Conservation (phyloP, 2,329 filamentous ascomycete genomes). For the Aureobasidium sp. region DNA sequence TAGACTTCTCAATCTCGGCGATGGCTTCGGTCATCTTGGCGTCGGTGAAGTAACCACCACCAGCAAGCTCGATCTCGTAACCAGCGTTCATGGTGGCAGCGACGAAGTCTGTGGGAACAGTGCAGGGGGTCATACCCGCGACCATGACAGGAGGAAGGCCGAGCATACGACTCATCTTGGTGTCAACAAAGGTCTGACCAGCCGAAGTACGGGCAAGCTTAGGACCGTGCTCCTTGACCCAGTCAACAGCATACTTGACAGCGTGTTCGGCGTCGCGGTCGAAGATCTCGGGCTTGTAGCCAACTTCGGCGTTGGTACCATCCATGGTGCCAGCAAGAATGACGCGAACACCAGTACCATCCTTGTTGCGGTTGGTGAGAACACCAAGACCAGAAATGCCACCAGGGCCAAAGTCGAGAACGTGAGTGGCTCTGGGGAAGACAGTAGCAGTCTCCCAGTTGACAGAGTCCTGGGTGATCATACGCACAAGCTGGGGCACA, state of each 20-base stretch:
- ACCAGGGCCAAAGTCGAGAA: slow-evolving; percentile 93
- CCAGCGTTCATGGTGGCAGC: slow-evolving; percentile 89
- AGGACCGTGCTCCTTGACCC: slow-evolving; percentile 97
- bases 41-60: slow-evolving; percentile 81
- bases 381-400: slow-evolving; percentile 95
- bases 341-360: slow-evolving; percentile 92
- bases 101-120: slow-evolving; percentile 86
- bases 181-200: slow-evolving; percentile 88
- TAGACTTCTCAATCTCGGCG: slow-evolving; percentile 73
- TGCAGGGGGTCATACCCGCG: slow-evolving; percentile 87
- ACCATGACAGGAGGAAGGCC: slow-evolving; percentile 84
- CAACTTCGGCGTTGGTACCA: slow-evolving; percentile 81
- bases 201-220: slow-evolving; percentile 81
- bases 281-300: slow-evolving; percentile 96
- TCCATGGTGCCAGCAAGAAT: slow-evolving; percentile 92
- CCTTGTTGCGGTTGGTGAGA: slow-evolving; percentile 97
- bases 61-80: slow-evolving; percentile 87
- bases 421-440: slow-evolving; percentile 85
- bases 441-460: slow-evolving; percentile 94
- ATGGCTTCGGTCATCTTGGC: slow-evolving; percentile 78
- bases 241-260: slow-evolving; percentile 90
- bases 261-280: slow-evolving; percentile 93
- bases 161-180: slow-evolving; percentile 85
- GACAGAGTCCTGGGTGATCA: slow-evolving; percentile 91
- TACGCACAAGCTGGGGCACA: slow-evolving; percentile 75